Evolutionary conservation across 345 rosid species (phyloP), one percentile per base, ranked within the genome.

Genomic region (Cardiospermum halicacabum): DNA sequence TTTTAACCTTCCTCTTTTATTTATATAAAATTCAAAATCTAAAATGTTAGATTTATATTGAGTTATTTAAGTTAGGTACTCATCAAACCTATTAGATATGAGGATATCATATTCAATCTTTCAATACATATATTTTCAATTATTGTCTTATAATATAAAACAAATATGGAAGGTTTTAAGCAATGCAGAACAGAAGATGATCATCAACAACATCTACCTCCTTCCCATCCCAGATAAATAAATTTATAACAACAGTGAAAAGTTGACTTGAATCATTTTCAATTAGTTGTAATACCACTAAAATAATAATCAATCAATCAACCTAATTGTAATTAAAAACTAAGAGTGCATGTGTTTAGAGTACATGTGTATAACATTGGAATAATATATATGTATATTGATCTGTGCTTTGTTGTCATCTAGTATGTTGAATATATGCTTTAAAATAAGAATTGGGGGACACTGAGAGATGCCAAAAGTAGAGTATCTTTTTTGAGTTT

Each of bases 381-480:
- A 70, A 70, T 59, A 66, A 11, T 22, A 32, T 24, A 42, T n/a
- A n/a, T n/a, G 26, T 31, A 47, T 58, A 22, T 45, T 62, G 55
- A 60, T 43, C 60, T 73, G 72, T 66, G 66, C 25, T 60, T 7
- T 72, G 58, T 55, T 67, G 15, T 43, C 30, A n/a, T 25, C 47
- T 56, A 54, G 66, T 61, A 34, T 62, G 58, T 65, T 78, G 69
- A 58, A 65, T 43, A 58, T 48, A 66, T 72, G 67, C 67, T 48
- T 56, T 60, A n/a, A n/a, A n/a, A n/a, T n/a, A n/a, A n/a, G 60
- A 56, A 31, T 39, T 57, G 60, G 65, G 76, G 57, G 69, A 42
- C 72, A 65, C 43, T 58, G 27, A 25, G 64, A 62, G 75, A 78
- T 69, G 66, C 69, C 69, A 69, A 67, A 75, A 70, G 77, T 64